These are phyloP conservation scores for Cryptococcus deneoformans DNA, from an alignment of 1,284 basidiomycete species.

Conservation along the genomic window DNA sequence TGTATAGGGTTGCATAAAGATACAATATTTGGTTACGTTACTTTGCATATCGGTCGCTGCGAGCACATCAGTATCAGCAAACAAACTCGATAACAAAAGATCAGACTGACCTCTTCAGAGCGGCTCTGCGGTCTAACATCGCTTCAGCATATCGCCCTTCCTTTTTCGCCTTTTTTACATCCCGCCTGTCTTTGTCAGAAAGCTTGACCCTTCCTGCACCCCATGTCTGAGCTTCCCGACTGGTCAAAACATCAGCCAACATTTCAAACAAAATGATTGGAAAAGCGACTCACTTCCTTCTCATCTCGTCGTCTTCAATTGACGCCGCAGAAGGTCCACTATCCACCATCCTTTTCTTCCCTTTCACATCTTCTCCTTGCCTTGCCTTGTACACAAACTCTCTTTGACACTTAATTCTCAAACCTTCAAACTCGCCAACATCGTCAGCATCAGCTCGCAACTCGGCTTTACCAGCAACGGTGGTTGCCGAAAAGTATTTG, in stretches of 20 bases:
- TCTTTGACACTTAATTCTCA: slow-evolving; percentile 71
- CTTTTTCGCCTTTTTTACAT: slow-evolving; percentile 78
- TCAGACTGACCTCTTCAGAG: slow-evolving; percentile 79
- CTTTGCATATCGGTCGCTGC: slow-evolving; percentile 44
- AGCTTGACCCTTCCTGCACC: slow-evolving; percentile 73
- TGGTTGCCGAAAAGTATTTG: slow-evolving; percentile 39
- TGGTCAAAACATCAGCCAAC: slow-evolving; percentile 36
- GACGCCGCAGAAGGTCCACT: slow-evolving; percentile 55
- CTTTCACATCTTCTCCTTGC: slow-evolving; percentile 68
- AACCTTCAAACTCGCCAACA: slow-evolving; percentile 7
- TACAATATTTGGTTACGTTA: slow-evolving; percentile 8
- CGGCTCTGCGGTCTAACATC: slow-evolving; percentile 79
- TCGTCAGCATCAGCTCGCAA: slow-evolving; percentile 48
- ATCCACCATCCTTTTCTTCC: slow-evolving; percentile 57
- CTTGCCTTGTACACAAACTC: slow-evolving; percentile 85
- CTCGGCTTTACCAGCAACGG: slow-evolving; percentile 52
- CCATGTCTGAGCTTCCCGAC: slow-evolving; percentile 79
- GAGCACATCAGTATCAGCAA: background rate
- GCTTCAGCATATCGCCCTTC: slow-evolving; percentile 86
- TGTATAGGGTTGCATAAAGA: background rate
- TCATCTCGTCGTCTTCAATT: slow-evolving; percentile 45
- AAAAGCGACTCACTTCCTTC: slow-evolving; percentile 45
- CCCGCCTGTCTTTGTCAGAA: slow-evolving; percentile 54
- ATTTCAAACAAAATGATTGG: background rate
- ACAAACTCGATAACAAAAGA: background rate